Conservation (phyloP, 202 grass and related monocot genomes). For the Hordeum pubiflorum region DNA sequence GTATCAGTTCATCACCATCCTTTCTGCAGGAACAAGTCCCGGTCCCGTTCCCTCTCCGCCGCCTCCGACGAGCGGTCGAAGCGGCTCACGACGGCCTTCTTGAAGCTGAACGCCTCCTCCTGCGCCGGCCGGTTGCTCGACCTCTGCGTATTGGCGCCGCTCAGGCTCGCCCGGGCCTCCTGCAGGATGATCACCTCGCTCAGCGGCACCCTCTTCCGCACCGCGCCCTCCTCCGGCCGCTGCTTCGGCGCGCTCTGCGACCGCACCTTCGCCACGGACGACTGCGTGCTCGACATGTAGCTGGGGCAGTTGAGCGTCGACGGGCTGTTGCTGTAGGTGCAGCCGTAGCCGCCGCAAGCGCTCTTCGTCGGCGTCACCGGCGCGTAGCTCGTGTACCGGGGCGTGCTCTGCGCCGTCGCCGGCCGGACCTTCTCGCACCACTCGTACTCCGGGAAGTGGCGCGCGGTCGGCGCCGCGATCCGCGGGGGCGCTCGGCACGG, state of each 20-base stretch:
- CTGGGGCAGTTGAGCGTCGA: slow-evolving; percentile 37
- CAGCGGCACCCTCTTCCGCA: slow-evolving; percentile 70
- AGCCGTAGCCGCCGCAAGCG: slow-evolving; percentile 10
- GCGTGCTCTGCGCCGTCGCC: slow-evolving; percentile 84
- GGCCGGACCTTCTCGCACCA: slow-evolving; percentile 57
- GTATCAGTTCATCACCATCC: slow-evolving; percentile 43
- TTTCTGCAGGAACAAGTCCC: slow-evolving; percentile 45
- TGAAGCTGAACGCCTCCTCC: slow-evolving; percentile 77
- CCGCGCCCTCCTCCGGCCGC: slow-evolving; percentile 38
- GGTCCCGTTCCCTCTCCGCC: slow-evolving; percentile 24
- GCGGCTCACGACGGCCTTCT: slow-evolving; percentile 49
- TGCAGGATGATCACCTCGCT: slow-evolving; percentile 60
- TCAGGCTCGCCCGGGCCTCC: slow-evolving; percentile 53
- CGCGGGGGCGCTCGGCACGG: slow-evolving; percentile 22
- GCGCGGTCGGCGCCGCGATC: slow-evolving; percentile 45
- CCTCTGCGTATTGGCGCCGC: slow-evolving; percentile 36
- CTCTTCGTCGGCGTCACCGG: slow-evolving; percentile 68
- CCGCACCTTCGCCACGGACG: slow-evolving; percentile 78
- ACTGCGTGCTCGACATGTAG: slow-evolving; percentile 91
- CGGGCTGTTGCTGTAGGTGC: not conserved
- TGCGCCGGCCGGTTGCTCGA: slow-evolving; percentile 35
- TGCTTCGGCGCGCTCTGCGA: slow-evolving; percentile 97
- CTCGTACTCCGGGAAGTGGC: slow-evolving; percentile 48
- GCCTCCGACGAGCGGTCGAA: slow-evolving; percentile 40
- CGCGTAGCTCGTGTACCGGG: slow-evolving; percentile 33